Conservation (phyloP, 495 filamentous ascomycete species). For the Evansstolkia leycettana region DNA sequence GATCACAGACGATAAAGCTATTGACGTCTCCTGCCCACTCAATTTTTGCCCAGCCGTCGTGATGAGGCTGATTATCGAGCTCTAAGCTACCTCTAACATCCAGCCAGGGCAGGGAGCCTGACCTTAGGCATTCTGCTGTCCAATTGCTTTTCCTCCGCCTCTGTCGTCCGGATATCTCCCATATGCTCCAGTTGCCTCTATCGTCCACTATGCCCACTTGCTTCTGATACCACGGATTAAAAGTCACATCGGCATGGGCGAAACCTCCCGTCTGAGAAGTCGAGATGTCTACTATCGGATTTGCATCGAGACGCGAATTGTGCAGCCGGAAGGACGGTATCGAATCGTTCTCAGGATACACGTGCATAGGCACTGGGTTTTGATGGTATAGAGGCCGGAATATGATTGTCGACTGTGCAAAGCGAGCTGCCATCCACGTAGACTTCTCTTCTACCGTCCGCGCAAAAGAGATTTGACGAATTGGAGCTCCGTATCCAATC, state of each 20-base stretch:
- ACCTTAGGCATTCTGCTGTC: conserved; percentile 11
- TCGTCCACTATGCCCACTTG: conserved; percentile 66
- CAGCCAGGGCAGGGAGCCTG: conserved; percentile 18
- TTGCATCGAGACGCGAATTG: conserved; percentile 46
- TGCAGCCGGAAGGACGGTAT: conserved; percentile 7
- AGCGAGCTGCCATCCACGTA: conserved; percentile 53
- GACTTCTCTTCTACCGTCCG: conserved; percentile 32
- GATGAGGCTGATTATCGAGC: conserved; percentile 6
- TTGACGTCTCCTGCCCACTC: conserved; percentile 36
- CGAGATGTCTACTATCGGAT: conserved; percentile 45
- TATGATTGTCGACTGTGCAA: conserved; percentile 40
- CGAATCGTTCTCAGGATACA: conserved; percentile 11
- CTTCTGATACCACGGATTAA: conserved; percentile 60
- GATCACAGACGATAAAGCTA: conserved; percentile 34
- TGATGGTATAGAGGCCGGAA: conserved; percentile 43
- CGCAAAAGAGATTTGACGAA: conserved; percentile 57
- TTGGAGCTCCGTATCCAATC: conserved; percentile 41
- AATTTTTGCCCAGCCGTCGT: conserved; percentile 41
- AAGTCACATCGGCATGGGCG: conserved; percentile 59
- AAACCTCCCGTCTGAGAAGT: conserved; percentile 40
- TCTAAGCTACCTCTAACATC: conserved; percentile 11
- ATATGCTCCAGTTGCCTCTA: conserved; percentile 62
- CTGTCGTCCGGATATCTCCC: conserved; percentile 45
- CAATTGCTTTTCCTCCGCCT: conserved; percentile 17
- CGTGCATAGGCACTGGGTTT: conserved; percentile 15